These are phyloP conservation scores for Pyrenochaeta sp. DNA, from an alignment of 2,329 filamentous ascomycete species.

Conservation along the genomic window DNA sequence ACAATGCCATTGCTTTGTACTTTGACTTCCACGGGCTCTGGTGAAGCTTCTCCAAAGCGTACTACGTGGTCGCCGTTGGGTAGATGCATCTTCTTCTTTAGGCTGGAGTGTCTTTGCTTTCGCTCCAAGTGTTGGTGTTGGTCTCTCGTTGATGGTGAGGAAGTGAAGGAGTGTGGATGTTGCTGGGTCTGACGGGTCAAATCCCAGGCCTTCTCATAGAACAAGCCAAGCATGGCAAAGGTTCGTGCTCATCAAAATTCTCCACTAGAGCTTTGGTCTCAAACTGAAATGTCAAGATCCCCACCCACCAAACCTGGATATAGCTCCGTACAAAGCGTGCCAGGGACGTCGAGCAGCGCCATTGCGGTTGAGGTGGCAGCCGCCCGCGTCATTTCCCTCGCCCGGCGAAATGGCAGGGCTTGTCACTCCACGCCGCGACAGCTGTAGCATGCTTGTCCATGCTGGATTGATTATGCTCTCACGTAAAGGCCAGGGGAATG, in stretches of 20 bases:
- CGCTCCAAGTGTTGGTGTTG: neutral
- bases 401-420: slow-evolving; percentile 12
- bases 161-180: slow-evolving; percentile 10
- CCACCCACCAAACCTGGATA: no score
- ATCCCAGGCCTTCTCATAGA: slow-evolving; percentile 27
- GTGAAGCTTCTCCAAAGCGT: slow-evolving; percentile 20
- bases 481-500: slow-evolving; percentile 20
- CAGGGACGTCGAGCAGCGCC: slow-evolving; percentile 12
- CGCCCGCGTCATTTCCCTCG: slow-evolving; percentile 27
- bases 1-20: slow-evolving; percentile 18
- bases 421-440: slow-evolving; percentile 2
- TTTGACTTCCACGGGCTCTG: slow-evolving; percentile 22
- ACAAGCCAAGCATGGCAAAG: slow-evolving; percentile 28
- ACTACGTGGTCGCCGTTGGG: slow-evolving; percentile 23
- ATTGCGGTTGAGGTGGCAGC: slow-evolving; percentile 14
- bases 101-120: slow-evolving; percentile 10
- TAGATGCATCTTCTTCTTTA: slow-evolving; percentile 26
- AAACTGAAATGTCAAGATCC: no score
- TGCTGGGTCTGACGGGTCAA: slow-evolving; percentile 13
- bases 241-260: slow-evolving; percentile 14
- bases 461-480: slow-evolving; percentile 15
- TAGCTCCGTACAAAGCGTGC: slow-evolving; percentile 20
- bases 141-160: slow-evolving; percentile 4
- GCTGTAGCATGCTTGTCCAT: neutral
- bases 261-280: slow-evolving; percentile 18